Conservation (phyloP, 331 rosid genomes). For the Rhamnella rubrinervis region DNA sequence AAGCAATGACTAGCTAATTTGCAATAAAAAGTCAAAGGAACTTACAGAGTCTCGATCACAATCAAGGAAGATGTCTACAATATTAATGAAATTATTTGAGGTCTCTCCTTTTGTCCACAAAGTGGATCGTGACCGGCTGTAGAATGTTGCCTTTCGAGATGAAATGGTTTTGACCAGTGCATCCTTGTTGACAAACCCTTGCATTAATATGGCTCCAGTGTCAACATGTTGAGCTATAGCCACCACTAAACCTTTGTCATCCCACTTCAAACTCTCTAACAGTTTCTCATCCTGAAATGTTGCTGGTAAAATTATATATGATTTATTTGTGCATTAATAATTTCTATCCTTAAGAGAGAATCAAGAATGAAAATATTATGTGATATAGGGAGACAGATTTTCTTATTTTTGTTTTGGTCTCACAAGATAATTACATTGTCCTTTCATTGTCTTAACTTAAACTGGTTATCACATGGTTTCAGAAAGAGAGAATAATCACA, state of each 20-base stretch:
- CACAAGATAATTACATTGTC: background rate
- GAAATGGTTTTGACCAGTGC: slow-evolving; percentile 57
- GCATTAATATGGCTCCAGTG: slow-evolving; percentile 92
- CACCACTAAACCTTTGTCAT: slow-evolving; percentile 79
- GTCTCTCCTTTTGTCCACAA: slow-evolving; percentile 97
- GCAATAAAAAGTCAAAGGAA: background rate
- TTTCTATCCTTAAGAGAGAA: background rate
- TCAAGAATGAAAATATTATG: background rate
- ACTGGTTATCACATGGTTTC: no score
- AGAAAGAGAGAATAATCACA: background rate
- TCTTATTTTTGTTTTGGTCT: background rate
- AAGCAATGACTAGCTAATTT: background rate
- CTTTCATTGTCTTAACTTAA: no score
- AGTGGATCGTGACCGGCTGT: slow-evolving; percentile 71
- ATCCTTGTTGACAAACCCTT: slow-evolving; percentile 84
- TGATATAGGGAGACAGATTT: background rate
- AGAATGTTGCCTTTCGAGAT: slow-evolving; percentile 80
- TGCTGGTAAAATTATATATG: background rate
- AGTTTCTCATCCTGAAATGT: slow-evolving; percentile 63
- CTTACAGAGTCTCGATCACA: slow-evolving; percentile 93
- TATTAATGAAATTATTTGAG: slow-evolving; percentile 82
- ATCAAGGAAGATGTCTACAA: slow-evolving; percentile 70
- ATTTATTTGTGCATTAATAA: background rate
- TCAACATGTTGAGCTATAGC: slow-evolving; percentile 92
- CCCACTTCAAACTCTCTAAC: slow-evolving; percentile 73